Base-by-base conservation (phyloP, 1,139 yeast species). In the Groenewaldozyma sp. region DNA sequence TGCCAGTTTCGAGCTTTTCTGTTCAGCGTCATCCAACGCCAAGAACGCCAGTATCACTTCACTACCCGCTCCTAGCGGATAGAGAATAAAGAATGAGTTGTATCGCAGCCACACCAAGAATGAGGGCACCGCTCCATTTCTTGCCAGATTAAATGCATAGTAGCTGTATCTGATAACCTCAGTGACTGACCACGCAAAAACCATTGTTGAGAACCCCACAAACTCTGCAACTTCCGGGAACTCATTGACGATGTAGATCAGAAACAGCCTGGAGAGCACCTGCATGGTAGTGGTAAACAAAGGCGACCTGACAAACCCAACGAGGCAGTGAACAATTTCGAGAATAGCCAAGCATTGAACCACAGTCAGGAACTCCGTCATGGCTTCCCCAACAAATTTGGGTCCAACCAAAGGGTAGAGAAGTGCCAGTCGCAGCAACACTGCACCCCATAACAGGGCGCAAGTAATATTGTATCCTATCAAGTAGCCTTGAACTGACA, bases 11-110 rank as follows among this genome's bases (percentile, higher is more conserved):
- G 62, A 59, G 24, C 84, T 82, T 44, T 70, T 67, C 11, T 50
- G 48, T 31, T 67, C 70, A 11, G 94, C 94, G 39, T 73, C 75
- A 28, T 68, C 73, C 37, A 86, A 67, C 0, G 94, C 78, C 45
- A 77, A 64, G 60, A 76, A 78, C 46, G 86, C 71, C 64, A 87
- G 75, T 38, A 69, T 55, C 48, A 84, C 70, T 59, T 91, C 99
- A 45, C 93, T 78, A 3, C 82, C 75, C 14, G 91, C 96, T 4
- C 98, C 98, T 27, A 83, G 63, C 19, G 98, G 98, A 56, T 91
- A 91, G 52, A 91, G 69, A 2, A 86, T 74, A 52, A 74, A 74
- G 62, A 91, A 91, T 22, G 88, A 68, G 46, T 83, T 81, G 67
- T 88, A 91, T 56, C 99, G 74, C 51, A 86, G 65, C 73, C 81